Evolutionary conservation across 139 green algal species (phyloP).

Genomic region (Microglena sp.): DNA sequence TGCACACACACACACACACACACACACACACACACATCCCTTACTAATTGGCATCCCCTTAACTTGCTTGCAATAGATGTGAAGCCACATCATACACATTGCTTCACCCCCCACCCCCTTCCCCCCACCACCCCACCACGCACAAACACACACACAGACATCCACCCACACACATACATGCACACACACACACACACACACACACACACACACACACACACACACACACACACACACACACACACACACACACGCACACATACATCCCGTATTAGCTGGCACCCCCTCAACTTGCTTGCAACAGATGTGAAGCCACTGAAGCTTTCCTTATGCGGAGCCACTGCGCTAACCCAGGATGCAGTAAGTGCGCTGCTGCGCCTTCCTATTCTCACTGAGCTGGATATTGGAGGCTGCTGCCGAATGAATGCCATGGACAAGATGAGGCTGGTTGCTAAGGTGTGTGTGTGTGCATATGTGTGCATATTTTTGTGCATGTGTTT

Average conservation of each 20-base stretch:
- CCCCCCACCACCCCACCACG: too few relatives aligned
- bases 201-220: background rate
- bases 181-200: constrained; percentile 4
- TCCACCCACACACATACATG: background rate
- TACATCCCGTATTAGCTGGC: too few relatives aligned
- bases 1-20: too few relatives aligned
- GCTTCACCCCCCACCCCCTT: too few relatives aligned
- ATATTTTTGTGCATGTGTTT: too few relatives aligned
- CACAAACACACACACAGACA: too few relatives aligned
- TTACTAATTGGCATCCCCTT: too few relatives aligned
- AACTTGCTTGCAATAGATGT: too few relatives aligned
- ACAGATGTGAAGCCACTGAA: constrained; percentile 30
- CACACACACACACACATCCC: too few relatives aligned
- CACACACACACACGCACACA: too few relatives aligned
- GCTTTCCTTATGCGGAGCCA: constrained; percentile 57
- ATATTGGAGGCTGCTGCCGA: constrained; percentile 51
- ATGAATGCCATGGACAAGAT: constrained; percentile 67
- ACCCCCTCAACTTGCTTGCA: background rate
- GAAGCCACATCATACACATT: too few relatives aligned
- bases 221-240: background rate
- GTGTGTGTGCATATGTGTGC: too few relatives aligned
- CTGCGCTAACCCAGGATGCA: constrained; percentile 55
- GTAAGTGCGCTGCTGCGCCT: constrained; percentile 59
- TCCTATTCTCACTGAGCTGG: constrained; percentile 55
- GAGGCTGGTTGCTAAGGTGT: constrained; percentile 63